Percentiles rank a stretch among this genome's conserved stretches.
Conservation (phyloP, 192 early-diverging fungal species). For the Umbelopsis sp. region DNA sequence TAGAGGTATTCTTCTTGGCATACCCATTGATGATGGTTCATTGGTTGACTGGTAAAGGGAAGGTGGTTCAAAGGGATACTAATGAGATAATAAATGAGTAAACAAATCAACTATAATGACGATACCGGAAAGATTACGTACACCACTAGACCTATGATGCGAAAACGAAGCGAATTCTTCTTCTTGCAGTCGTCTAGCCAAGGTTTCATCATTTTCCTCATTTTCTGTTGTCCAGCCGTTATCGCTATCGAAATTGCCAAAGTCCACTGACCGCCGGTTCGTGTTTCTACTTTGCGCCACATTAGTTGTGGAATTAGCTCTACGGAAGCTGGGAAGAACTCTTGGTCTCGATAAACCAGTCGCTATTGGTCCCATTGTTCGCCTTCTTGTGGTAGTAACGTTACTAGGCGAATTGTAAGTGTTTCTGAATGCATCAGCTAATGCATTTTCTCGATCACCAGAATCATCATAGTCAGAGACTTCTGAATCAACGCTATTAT, state of each 20-base stretch:
- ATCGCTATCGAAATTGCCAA: neutral
- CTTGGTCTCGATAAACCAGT: neutral
- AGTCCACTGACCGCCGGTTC: neutral
- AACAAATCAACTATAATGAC: no score
- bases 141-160: neutral
- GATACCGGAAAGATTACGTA: neutral
- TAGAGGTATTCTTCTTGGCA: neutral
- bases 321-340: no score
- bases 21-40: no score
- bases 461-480: neutral
- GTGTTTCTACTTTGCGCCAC: neutral
- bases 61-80: no score
- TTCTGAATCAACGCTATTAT: neutral
- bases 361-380: neutral
- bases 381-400: neutral
- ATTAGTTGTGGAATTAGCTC: no score
- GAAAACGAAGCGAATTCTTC: neutral
- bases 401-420: neutral
- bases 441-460: conserved; percentile 9
- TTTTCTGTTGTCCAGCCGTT: neutral
- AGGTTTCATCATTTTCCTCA: neutral
- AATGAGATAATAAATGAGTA: no score
- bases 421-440: neutral
- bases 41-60: no score
- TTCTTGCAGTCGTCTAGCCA: conserved; percentile 1